phyloP scores from a whole-genome alignment of 1,139 yeast species.

The Blastobotrys buckinghamii region DNA sequence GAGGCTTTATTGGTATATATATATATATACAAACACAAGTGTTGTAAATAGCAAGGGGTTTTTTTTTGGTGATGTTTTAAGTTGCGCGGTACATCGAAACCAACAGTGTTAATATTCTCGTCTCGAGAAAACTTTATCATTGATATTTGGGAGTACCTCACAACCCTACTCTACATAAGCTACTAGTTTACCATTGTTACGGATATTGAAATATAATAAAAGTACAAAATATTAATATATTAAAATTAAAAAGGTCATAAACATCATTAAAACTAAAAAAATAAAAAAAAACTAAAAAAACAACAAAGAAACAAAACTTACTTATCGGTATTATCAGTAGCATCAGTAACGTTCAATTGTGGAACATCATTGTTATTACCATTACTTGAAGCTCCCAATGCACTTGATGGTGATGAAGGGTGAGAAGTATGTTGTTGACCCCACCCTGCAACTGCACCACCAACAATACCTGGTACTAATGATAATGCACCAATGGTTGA shows the following conservation, averaged over 20 bases:
- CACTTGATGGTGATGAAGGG: neutral
- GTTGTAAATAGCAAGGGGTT: too few species aligned
- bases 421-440: constrained; percentile 10
- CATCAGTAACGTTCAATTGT: constrained; percentile 5
- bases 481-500: constrained; percentile 40
- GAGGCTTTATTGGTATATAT: too few species aligned
- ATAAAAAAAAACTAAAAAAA: neutral
- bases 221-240: neutral
- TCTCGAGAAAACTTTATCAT: too few species aligned
- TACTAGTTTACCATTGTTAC: too few species aligned
- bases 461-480: constrained; percentile 48
- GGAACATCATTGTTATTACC: neutral
- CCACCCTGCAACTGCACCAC: constrained; percentile 48
- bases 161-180: too few species aligned
- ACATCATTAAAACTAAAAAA: neutral
- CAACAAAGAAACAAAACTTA: neutral
- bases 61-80: too few species aligned
- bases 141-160: too few species aligned
- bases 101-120: too few species aligned
- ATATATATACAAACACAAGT: too few species aligned
- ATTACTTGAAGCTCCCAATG: neutral
- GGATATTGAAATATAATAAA: neutral
- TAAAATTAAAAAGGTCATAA: neutral
- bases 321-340: neutral
- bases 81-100: too few species aligned